Evolutionary conservation across 192 early-diverging fungal genomes (phyloP).

Genomic region (Mycoemilia scoparia): DNA sequence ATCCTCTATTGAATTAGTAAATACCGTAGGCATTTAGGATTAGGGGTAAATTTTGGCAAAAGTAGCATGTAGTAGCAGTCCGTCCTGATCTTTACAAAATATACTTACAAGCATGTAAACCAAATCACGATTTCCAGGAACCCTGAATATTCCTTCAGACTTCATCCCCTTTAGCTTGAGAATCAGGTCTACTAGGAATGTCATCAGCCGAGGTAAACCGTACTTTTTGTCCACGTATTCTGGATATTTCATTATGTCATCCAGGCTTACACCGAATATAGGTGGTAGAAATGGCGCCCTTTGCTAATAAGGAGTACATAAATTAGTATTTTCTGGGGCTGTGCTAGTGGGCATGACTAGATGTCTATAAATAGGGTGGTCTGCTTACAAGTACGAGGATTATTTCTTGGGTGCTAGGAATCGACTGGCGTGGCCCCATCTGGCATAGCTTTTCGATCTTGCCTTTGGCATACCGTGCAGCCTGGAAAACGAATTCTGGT

Average conservation of each 20-base stretch:
- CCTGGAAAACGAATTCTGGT: too few species aligned
- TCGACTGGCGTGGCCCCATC: too few species aligned
- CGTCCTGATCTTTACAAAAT: too few species aligned
- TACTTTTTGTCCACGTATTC: conserved; percentile 15
- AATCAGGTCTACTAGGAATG: conserved; percentile 59
- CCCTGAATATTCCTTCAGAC: conserved; percentile 90
- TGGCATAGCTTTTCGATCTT: too few species aligned
- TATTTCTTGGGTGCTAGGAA: too few species aligned
- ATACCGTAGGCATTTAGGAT: background rate
- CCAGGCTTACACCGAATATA: conserved; percentile 79
- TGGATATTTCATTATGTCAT: conserved; percentile 51
- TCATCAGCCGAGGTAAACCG: conserved; percentile 60
- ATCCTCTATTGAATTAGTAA: too few species aligned
- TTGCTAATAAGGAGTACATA: conserved; percentile 34
- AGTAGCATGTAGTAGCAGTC: background rate
- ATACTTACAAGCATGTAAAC: conserved; percentile 52
- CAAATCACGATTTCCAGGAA: conserved; percentile 77
- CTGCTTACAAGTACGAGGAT: too few species aligned
- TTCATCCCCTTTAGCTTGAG: conserved; percentile 50
- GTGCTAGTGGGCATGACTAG: too few species aligned
- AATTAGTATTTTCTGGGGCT: too few species aligned
- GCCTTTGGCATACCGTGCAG: too few species aligned
- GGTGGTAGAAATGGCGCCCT: conserved; percentile 69
- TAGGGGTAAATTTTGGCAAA: background rate
- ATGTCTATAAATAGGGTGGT: too few species aligned